Percentiles rank a stretch among this genome's conserved stretches.
Conservation (phyloP, 2,329 filamentous ascomycete species). For the Pseudopyricularia cyperi region DNA sequence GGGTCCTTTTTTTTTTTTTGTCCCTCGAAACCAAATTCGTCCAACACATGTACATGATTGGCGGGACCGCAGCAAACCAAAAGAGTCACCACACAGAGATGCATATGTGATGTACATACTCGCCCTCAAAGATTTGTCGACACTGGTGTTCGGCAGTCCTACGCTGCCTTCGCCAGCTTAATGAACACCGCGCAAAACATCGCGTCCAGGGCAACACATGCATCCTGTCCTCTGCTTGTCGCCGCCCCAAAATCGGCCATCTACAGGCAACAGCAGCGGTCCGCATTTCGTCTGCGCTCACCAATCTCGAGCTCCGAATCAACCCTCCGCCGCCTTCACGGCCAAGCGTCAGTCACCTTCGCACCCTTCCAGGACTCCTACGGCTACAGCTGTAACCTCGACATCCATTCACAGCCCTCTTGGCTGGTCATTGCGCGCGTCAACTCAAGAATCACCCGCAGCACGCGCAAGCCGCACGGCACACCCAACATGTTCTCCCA, state of each 20-base stretch:
- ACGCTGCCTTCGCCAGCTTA: background rate
- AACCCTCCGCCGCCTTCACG: background rate
- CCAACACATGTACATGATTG: no score
- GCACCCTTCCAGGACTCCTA: background rate
- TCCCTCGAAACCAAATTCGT: no score
- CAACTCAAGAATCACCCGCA: background rate
- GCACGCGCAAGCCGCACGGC: background rate
- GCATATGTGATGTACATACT: no score
- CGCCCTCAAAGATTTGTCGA: no score
- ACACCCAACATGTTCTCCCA: conserved; percentile 51
- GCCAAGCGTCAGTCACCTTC: background rate
- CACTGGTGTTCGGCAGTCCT: background rate
- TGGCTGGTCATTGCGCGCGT: background rate
- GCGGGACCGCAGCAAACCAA: no score
- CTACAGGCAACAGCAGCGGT: no score
- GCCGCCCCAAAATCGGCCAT: no score
- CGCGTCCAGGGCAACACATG: background rate
- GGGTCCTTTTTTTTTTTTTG: no score
- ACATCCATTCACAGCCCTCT: background rate
- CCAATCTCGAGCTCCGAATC: background rate
- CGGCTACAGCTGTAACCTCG: background rate
- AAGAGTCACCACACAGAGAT: no score
- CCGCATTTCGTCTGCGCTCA: background rate
- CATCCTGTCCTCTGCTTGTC: background rate
- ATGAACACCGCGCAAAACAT: background rate